Conservation (phyloP, 2,329 filamentous ascomycete species). For the Alternaria alternata region DNA sequence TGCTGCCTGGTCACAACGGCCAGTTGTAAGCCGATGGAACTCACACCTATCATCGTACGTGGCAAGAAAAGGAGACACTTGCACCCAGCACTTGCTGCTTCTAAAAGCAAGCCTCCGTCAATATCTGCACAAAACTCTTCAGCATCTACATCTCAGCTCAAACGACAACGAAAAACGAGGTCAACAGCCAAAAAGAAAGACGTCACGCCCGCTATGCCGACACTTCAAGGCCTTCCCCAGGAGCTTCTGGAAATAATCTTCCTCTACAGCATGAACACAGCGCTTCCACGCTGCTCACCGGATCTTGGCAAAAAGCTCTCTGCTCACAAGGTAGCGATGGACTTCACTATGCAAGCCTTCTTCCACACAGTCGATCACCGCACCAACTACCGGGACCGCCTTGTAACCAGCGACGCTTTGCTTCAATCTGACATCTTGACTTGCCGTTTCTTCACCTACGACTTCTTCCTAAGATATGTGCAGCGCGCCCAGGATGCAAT, state of each 20-base stretch:
- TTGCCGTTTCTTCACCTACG: constrained; percentile 48
- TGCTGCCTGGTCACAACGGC: constrained; percentile 36
- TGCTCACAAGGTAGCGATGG: constrained; percentile 36
- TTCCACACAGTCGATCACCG: constrained; percentile 46
- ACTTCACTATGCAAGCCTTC: constrained; percentile 44
- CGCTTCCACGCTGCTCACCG: constrained; percentile 42
- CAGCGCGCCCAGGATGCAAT: constrained; percentile 39
- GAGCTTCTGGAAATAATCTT: constrained; percentile 50
- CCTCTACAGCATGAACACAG: constrained; percentile 47
- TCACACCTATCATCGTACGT: constrained; percentile 46
- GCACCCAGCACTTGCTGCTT: constrained; percentile 9
- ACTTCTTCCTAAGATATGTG: constrained; percentile 47
- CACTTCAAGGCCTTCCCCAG: constrained; percentile 45
- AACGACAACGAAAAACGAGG: constrained; percentile 24
- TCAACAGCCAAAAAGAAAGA: constrained; percentile 22
- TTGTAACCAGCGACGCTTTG: constrained; percentile 25
- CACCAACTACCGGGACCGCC: constrained; percentile 32
- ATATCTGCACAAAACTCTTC: constrained; percentile 10
- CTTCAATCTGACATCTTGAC: constrained; percentile 42
- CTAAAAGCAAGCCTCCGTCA: constrained; percentile 1
- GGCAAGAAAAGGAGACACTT: constrained; percentile 41
- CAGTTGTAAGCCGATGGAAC: constrained; percentile 37
- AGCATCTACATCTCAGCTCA: constrained; percentile 12
- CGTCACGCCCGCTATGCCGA: constrained; percentile 37
- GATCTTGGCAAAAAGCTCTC: constrained; percentile 44